Conservation (phyloP, 176 grass and related monocot genomes). For the Lolium rigidum region DNA sequence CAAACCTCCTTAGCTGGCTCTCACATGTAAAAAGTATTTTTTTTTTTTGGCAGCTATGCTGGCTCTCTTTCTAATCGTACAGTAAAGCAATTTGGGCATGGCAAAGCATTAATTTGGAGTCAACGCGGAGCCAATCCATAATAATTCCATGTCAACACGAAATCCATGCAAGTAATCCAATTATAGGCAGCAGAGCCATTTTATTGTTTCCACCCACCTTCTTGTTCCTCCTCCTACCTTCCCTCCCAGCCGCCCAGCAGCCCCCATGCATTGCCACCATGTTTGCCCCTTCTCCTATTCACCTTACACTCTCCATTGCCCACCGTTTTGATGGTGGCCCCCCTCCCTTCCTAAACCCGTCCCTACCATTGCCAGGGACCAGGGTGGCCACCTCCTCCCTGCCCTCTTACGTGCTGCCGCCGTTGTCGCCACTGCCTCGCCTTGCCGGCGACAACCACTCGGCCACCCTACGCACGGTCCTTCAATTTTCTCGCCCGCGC, state of each 20-base stretch:
- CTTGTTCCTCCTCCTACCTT: conserved; percentile 30
- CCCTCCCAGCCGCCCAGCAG: conserved; percentile 39
- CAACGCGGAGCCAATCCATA: conserved; percentile 6
- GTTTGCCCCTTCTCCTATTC: conserved; percentile 7
- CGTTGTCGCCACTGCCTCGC: background rate
- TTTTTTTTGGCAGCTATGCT: no score
- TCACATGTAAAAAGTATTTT: no score
- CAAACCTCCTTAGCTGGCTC: no score
- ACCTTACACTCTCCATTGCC: conserved; percentile 28
- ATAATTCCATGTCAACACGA: background rate
- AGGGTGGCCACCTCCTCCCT: conserved; percentile 47
- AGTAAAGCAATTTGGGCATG: no score
- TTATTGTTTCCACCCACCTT: conserved; percentile 8
- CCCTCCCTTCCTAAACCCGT: conserved; percentile 46
- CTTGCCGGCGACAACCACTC: background rate
- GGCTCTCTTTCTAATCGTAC: no score
- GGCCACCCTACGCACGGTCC: conserved; percentile 1
- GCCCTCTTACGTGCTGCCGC: background rate
- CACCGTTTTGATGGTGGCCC: conserved; percentile 47
- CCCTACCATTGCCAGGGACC: conserved; percentile 43
- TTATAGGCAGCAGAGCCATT: conserved; percentile 38
- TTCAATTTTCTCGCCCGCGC: background rate
- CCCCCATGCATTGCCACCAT: background rate
- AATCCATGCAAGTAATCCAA: conserved; percentile 31
- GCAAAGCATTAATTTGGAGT: background rate